phyloP scores from a whole-genome alignment of 805 yeast species.

The Saccharomyces jurei region DNA sequence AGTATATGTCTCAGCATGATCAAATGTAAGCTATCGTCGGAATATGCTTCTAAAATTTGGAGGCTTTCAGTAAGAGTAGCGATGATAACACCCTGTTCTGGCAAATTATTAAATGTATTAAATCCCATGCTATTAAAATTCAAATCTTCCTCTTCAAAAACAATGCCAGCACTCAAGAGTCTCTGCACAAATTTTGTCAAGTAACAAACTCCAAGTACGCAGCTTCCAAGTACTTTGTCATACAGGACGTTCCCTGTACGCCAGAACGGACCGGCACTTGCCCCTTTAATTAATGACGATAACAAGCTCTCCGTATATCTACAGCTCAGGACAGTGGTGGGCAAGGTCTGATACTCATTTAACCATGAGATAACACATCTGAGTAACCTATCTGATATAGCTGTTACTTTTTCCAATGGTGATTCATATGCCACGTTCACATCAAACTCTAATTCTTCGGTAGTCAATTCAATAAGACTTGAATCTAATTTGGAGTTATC shows the following conservation, averaged over 20 bases:
- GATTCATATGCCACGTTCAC: slow-evolving; percentile 29
- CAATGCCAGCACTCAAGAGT: slow-evolving; percentile 47
- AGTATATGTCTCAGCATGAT: slow-evolving; percentile 20
- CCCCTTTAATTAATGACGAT: slow-evolving; percentile 4
- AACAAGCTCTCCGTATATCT: slow-evolving; percentile 50
- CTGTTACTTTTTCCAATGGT: slow-evolving; percentile 36
- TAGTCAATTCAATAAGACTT: slow-evolving; percentile 46
- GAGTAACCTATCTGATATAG: slow-evolving; percentile 47
- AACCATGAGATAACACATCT: slow-evolving; percentile 64
- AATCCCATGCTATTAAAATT: slow-evolving; percentile 56
- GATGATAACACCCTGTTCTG: slow-evolving; percentile 16
- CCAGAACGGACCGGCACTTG: slow-evolving; percentile 6
- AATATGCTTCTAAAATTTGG: background rate
- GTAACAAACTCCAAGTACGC: slow-evolving; percentile 45
- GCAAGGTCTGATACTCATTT: slow-evolving; percentile 53
- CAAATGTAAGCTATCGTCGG: slow-evolving; percentile 2
- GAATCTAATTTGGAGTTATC: slow-evolving; percentile 70
- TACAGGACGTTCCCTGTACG: slow-evolving; percentile 30
- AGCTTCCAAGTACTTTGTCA: slow-evolving; percentile 44
- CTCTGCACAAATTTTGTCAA: slow-evolving; percentile 41
- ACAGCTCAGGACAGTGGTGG: slow-evolving; percentile 73
- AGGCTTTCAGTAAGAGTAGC: slow-evolving; percentile 27
- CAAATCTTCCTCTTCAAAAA: slow-evolving; percentile 70
- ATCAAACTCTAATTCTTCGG: slow-evolving; percentile 42
- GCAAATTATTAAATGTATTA: slow-evolving; percentile 31